phyloP scores from a whole-genome alignment of 306 rosid species.

The Canavalia gladiata region DNA sequence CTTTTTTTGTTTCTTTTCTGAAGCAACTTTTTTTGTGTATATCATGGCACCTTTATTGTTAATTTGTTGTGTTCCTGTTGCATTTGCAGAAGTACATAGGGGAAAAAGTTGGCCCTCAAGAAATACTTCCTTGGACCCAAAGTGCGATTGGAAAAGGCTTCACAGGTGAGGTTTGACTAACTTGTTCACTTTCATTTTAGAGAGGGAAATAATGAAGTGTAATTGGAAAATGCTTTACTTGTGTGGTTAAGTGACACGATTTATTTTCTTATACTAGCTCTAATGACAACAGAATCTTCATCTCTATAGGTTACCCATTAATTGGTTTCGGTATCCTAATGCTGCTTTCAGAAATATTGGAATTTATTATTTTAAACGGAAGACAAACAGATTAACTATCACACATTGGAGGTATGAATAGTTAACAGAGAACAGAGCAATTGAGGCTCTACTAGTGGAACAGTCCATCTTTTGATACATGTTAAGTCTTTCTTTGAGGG shows the following conservation, averaged over 20 bases:
- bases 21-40: neutral
- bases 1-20: neutral
- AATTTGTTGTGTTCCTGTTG: conserved; percentile 18
- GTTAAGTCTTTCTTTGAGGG: neutral
- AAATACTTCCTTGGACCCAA: conserved; percentile 64
- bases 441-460: neutral
- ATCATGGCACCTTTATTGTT: no score
- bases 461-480: conserved; percentile 11
- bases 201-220: no score
- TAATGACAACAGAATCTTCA: neutral
- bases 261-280: neutral
- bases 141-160: conserved; percentile 68
- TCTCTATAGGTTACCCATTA: no score
- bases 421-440: neutral
- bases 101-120: conserved; percentile 67
- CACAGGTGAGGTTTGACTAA: conserved; percentile 60
- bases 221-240: no score
- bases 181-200: neutral
- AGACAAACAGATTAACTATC: conserved; percentile 27
- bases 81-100: conserved; percentile 74
- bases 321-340: neutral
- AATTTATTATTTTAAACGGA: neutral
- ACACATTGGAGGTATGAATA: neutral
- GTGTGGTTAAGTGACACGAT: neutral
- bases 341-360: conserved; percentile 14